phyloP scores from a whole-genome alignment of 805 yeast species.

The Cyberlindnera subsufficiens region DNA sequence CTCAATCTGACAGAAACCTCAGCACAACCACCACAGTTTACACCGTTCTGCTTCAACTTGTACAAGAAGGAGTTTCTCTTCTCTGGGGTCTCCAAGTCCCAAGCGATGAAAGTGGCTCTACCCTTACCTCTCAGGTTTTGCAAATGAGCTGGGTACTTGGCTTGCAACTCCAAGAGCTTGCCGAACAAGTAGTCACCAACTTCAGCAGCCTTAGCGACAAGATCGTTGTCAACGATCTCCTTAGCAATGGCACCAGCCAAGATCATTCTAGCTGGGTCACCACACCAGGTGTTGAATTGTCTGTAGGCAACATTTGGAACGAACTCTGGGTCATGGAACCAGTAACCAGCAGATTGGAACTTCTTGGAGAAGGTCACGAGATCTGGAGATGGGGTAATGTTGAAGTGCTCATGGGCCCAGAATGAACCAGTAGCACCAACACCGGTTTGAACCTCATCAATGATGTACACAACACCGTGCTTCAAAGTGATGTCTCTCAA shows the following conservation, averaged over 20 bases:
- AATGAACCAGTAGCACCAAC: slow-evolving; percentile 80
- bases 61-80: slow-evolving; percentile 56
- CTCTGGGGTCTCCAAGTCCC: slow-evolving; percentile 52
- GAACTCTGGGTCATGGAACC: slow-evolving; percentile 67
- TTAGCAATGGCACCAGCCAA: slow-evolving; percentile 68
- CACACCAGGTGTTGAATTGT: slow-evolving; percentile 93
- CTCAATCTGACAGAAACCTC: slow-evolving; percentile 72
- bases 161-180: slow-evolving; percentile 46
- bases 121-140: slow-evolving; percentile 66
- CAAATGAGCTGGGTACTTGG: slow-evolving; percentile 46
- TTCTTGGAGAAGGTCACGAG: slow-evolving; percentile 83
- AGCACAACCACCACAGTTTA: slow-evolving; percentile 85
- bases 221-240: slow-evolving; percentile 56
- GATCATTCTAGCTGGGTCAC: slow-evolving; percentile 78
- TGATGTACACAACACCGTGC: slow-evolving; percentile 64
- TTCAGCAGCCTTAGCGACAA: slow-evolving; percentile 47
- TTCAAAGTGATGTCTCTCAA: slow-evolving; percentile 69
- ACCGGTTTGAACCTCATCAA: slow-evolving; percentile 89
- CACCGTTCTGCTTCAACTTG: slow-evolving; percentile 58
- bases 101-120: slow-evolving; percentile 79
- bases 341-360: slow-evolving; percentile 87
- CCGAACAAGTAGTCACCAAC: slow-evolving; percentile 65
- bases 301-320: slow-evolving; percentile 77
- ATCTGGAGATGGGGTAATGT: slow-evolving; percentile 71
- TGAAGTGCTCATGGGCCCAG: slow-evolving; percentile 89